Base-by-base conservation (phyloP, 768 basidiomycete genomes). In the Amanita jacksonii region DNA sequence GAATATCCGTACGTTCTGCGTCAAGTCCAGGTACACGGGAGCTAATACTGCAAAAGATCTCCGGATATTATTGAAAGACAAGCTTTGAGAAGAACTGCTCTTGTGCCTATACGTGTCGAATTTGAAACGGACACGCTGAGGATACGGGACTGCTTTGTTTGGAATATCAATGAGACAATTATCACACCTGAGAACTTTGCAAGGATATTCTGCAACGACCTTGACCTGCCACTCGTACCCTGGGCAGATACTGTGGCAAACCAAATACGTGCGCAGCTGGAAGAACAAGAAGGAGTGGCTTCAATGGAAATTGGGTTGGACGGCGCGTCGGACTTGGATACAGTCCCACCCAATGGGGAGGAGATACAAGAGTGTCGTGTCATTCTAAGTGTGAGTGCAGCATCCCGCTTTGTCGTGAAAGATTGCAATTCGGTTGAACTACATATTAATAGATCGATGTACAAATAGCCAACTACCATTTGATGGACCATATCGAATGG, bases 391-490 rank as follows among this genome's bases (percentile, higher is more conserved):
- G 85, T 86, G 54, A 53, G 80, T 69, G 2, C n/a, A 12, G 43
- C 24, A 15, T n/a, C n/a, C n/a, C n/a, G n/a, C n/a, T n/a, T n/a
- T n/a, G n/a, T n/a, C n/a, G n/a, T n/a, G n/a, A n/a, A n/a, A n/a
- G n/a, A n/a, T n/a, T n/a, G n/a, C n/a, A n/a, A n/a, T n/a, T n/a
- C n/a, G n/a, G n/a, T n/a, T n/a, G n/a, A n/a, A n/a, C n/a, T n/a
- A n/a, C n/a, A n/a, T n/a, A n/a, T n/a, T n/a, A n/a, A n/a, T 61
- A 96, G 90, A 89, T 99, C 57, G 96, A 99, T 64, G 90, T 98
- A 19, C 96, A 99, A 61, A 85, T 99, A 57, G 88, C 83, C 18
- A 86, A 83, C 37, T 73, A 91, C 58, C 90, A 94, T 60, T 72
- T 99, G 1, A 70, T 86, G 45, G 96, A 99, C 64, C 87, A 92